Evolutionary conservation across 805 yeast genomes (phyloP).

Genomic region (Zygosaccharomyces siamensis): DNA sequence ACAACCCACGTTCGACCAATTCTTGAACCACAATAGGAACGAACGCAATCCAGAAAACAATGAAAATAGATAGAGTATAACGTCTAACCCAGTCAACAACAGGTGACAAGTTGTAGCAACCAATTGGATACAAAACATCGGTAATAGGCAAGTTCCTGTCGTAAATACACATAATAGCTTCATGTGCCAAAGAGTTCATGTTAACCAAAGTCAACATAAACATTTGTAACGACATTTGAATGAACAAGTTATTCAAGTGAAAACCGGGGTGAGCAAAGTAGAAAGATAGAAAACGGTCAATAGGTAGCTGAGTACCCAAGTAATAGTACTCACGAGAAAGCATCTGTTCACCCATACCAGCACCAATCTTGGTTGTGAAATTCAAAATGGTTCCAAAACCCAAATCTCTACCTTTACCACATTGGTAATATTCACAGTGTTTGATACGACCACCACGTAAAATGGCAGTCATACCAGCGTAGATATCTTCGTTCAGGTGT

Average conservation of each 20-base stretch:
- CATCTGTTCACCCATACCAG: slow-evolving; percentile 92
- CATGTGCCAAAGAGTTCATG: slow-evolving; percentile 68
- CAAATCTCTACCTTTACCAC: slow-evolving; percentile 88
- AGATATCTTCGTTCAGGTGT: slow-evolving; percentile 82
- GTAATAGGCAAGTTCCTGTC: slow-evolving; percentile 62
- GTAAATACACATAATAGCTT: slow-evolving; percentile 63
- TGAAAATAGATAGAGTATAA: slow-evolving; percentile 73
- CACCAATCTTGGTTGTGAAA: slow-evolving; percentile 84
- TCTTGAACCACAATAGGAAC: slow-evolving; percentile 77
- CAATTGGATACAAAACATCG: slow-evolving; percentile 59
- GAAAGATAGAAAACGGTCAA: slow-evolving; percentile 76
- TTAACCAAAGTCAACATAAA: slow-evolving; percentile 68
- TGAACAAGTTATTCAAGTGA: slow-evolving; percentile 75
- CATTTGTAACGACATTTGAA: slow-evolving; percentile 67
- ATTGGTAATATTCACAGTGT: slow-evolving; percentile 82
- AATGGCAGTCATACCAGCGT: slow-evolving; percentile 81
- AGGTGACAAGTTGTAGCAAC: slow-evolving; percentile 71
- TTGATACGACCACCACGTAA: slow-evolving; percentile 84
- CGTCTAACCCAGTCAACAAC: slow-evolving; percentile 79
- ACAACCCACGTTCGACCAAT: slow-evolving; percentile 73
- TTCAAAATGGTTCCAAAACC: slow-evolving; percentile 84
- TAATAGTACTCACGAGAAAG: slow-evolving; percentile 78
- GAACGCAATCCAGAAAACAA: slow-evolving; percentile 76
- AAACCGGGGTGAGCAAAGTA: slow-evolving; percentile 86
- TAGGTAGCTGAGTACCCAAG: slow-evolving; percentile 72